Conservation (phyloP, 768 basidiomycete genomes). For the Leccinum aurantiacum region DNA sequence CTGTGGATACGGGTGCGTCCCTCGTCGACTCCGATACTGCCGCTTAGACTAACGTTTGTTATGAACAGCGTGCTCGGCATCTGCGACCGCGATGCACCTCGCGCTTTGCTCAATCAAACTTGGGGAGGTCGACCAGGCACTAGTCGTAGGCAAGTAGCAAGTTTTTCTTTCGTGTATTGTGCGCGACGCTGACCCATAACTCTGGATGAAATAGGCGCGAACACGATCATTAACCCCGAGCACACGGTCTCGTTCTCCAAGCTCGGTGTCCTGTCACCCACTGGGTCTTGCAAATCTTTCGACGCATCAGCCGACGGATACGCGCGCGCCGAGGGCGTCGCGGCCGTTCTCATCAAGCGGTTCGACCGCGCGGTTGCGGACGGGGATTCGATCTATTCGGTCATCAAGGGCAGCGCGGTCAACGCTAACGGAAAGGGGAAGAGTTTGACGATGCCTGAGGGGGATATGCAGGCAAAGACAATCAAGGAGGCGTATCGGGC, state of each 20-base stretch:
- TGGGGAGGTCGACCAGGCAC: conserved; percentile 49
- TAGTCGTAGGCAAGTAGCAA: conserved; percentile 35
- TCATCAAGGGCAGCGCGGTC: conserved; percentile 34
- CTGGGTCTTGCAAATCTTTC: conserved; percentile 34
- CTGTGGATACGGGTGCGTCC: conserved; percentile 36
- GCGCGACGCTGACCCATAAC: not conserved
- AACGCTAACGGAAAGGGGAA: conserved; percentile 36
- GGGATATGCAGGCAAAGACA: conserved; percentile 34
- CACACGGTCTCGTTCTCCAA: conserved; percentile 30
- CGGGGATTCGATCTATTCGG: conserved; percentile 32
- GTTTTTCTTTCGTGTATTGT: not conserved
- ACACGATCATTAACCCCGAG: conserved; percentile 30
- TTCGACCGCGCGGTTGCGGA: conserved; percentile 33
- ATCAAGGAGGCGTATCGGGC: conserved; percentile 34
- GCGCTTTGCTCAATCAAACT: conserved; percentile 43
- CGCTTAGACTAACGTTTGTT: not conserved
- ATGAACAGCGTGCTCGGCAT: conserved; percentile 42
- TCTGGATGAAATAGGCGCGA: conserved; percentile 20
- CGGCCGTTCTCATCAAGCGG: conserved; percentile 36
- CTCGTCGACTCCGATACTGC: not conserved
- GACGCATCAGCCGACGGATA: conserved; percentile 36
- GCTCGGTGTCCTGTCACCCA: conserved; percentile 36
- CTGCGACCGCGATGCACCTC: conserved; percentile 47
- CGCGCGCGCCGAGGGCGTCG: conserved; percentile 29
- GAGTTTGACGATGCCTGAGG: conserved; percentile 37